Conservation (phyloP, 805 yeast species). For the Yarrowia alimentaria region DNA sequence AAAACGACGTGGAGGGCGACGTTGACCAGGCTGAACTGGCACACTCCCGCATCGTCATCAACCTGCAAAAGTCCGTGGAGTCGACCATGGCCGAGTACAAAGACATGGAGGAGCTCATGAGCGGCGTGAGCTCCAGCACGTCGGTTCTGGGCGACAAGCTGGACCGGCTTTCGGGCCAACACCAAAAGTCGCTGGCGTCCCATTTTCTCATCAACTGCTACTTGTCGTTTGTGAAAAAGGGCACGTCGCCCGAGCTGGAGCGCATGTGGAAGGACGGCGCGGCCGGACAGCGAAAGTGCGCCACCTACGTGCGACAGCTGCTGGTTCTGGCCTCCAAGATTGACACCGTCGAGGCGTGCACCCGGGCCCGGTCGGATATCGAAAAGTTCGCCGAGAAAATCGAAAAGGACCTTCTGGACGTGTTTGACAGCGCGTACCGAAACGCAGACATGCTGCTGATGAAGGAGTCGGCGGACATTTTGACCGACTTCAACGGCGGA, state of each 20-base stretch:
- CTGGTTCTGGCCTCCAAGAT: slow-evolving; percentile 64
- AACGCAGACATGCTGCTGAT: slow-evolving; percentile 66
- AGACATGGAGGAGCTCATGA: slow-evolving; percentile 38
- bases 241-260: slow-evolving; percentile 54
- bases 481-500: slow-evolving; percentile 82
- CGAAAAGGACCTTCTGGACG: slow-evolving; percentile 67
- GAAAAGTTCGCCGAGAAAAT: slow-evolving; percentile 71
- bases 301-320: slow-evolving; percentile 64
- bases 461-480: slow-evolving; percentile 68
- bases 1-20: slow-evolving; percentile 52
- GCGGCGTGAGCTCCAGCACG: slow-evolving; percentile 38
- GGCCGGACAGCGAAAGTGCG: slow-evolving; percentile 63
- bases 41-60: slow-evolving; percentile 66
- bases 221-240: slow-evolving; percentile 66
- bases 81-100: slow-evolving; percentile 40
- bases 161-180: slow-evolving; percentile 52
- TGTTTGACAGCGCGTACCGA: slow-evolving; percentile 72
- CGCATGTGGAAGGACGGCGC: slow-evolving; percentile 52
- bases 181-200: slow-evolving; percentile 70
- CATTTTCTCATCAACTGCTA: slow-evolving; percentile 74
- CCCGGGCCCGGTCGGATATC: slow-evolving; percentile 46
- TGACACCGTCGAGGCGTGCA: slow-evolving; percentile 27
- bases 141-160: slow-evolving; percentile 37
- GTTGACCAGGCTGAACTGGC: slow-evolving; percentile 61
- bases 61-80: slow-evolving; percentile 50